Evolutionary conservation across 257 asterid species (phyloP).

Genomic region (Ilex asprella): DNA sequence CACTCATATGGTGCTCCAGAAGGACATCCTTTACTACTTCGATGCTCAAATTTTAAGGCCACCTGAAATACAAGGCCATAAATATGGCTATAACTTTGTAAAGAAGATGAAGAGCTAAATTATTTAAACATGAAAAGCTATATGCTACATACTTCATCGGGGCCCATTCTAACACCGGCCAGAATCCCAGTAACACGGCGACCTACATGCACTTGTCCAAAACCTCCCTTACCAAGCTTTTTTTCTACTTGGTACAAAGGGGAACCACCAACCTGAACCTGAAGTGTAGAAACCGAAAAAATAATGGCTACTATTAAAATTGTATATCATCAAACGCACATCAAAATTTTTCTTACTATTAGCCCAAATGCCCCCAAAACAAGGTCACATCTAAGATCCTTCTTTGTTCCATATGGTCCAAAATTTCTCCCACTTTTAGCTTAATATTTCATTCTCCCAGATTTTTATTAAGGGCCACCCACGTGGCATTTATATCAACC

Average conservation of each 20-base stretch:
- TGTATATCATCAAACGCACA: not conserved
- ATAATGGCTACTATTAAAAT: not conserved
- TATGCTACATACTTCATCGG: constrained; percentile 47
- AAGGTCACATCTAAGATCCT: too few species aligned
- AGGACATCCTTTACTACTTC: constrained; percentile 78
- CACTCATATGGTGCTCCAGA: constrained; percentile 80
- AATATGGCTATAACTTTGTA: not conserved
- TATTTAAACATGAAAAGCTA: too few species aligned
- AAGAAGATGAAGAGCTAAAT: too few species aligned
- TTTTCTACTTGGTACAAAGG: constrained; percentile 54
- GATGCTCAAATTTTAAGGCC: constrained; percentile 80
- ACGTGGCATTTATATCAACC: too few species aligned
- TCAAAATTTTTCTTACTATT: too few species aligned
- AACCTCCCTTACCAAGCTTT: constrained; percentile 92
- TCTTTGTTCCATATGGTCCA: too few species aligned
- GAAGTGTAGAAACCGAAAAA: constrained; percentile 12
- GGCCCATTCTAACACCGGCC: constrained; percentile 44
- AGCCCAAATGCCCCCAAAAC: not conserved
- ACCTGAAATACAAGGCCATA: constrained; percentile 36
- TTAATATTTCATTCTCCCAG: too few species aligned
- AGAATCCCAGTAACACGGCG: constrained; percentile 53
- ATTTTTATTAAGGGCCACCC: too few species aligned
- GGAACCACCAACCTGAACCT: constrained; percentile 89
- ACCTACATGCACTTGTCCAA: constrained; percentile 90
- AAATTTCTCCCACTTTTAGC: too few species aligned